A percentile compares a stretch with the other conserved stretches of the same genome.
phyloP scores from a whole-genome alignment of 345 rosid species.

The Triadica sebifera region DNA sequence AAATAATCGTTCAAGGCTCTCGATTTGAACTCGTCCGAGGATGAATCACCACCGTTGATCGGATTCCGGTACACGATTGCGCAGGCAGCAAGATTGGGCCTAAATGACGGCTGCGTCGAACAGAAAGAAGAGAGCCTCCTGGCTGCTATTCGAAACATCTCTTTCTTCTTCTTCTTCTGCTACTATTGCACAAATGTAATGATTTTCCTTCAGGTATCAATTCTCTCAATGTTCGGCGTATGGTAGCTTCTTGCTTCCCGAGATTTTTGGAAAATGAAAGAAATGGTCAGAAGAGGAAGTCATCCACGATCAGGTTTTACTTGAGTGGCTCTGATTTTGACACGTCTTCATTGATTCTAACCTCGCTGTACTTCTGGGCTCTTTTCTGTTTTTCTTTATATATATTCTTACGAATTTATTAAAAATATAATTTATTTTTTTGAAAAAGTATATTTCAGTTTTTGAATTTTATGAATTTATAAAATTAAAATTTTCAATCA shows the following conservation, averaged over 20 bases:
- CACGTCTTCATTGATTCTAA: not conserved
- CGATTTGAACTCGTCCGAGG: conserved; percentile 34
- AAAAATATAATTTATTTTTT: too few species aligned
- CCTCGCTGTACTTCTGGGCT: too few species aligned
- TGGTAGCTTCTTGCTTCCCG: conserved; percentile 1
- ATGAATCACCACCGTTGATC: conserved; percentile 28
- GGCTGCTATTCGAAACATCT: conserved; percentile 48
- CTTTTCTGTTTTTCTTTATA: not conserved
- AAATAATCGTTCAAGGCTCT: conserved; percentile 10
- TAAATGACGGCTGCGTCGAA: conserved; percentile 34
- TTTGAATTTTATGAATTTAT: too few species aligned
- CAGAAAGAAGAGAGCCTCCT: conserved; percentile 45
- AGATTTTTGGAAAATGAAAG: not conserved
- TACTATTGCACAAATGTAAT: not conserved
- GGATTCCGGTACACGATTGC: conserved; percentile 20
- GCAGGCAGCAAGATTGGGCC: conserved; percentile 30
- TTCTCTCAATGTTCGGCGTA: not conserved
- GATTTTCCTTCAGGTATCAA: conserved; percentile 28
- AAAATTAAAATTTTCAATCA: too few species aligned
- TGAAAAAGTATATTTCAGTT: too few species aligned
- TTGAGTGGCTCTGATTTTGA: conserved; percentile 8
- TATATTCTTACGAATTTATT: too few species aligned
- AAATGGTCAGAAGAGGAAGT: not conserved
- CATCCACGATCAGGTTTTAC: not conserved
- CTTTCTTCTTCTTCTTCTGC: not conserved